Evolutionary conservation across 2,329 filamentous ascomycete species (phyloP).

Genomic region (Penicillium sp.): DNA sequence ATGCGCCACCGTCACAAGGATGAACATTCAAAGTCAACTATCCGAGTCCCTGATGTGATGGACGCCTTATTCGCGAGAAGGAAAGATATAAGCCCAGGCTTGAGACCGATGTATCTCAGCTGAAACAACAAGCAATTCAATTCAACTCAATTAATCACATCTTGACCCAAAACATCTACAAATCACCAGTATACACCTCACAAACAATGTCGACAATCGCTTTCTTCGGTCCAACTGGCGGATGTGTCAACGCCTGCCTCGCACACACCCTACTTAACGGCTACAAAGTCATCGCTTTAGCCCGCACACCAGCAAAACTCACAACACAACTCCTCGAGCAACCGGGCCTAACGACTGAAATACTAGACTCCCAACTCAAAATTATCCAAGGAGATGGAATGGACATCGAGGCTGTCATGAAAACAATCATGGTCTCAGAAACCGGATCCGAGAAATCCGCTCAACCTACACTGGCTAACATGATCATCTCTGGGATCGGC

Average conservation of each 20-base stretch:
- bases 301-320: conserved; percentile 53
- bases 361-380: conserved; percentile 44
- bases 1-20: not conserved
- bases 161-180: not conserved
- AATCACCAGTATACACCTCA: not conserved
- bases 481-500: conserved; percentile 53
- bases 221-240: conserved; percentile 57
- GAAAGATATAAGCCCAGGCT: not conserved
- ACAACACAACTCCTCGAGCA: conserved; percentile 37
- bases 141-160: not conserved
- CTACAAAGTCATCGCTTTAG: conserved; percentile 49
- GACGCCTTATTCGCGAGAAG: not conserved
- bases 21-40: not conserved
- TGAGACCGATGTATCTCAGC: not conserved
- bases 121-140: not conserved
- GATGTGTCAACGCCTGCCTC: conserved; percentile 47
- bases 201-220: conserved; percentile 39
- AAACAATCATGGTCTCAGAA: conserved; percentile 29
- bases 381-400: conserved; percentile 51
- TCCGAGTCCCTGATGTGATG: not conserved
- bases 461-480: conserved; percentile 36
- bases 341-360: conserved; percentile 40
- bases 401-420: conserved; percentile 42
- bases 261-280: conserved; percentile 45
- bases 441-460: not conserved